Base-by-base conservation (phyloP, 2,329 filamentous ascomycete species). In the Microcera coccophila region DNA sequence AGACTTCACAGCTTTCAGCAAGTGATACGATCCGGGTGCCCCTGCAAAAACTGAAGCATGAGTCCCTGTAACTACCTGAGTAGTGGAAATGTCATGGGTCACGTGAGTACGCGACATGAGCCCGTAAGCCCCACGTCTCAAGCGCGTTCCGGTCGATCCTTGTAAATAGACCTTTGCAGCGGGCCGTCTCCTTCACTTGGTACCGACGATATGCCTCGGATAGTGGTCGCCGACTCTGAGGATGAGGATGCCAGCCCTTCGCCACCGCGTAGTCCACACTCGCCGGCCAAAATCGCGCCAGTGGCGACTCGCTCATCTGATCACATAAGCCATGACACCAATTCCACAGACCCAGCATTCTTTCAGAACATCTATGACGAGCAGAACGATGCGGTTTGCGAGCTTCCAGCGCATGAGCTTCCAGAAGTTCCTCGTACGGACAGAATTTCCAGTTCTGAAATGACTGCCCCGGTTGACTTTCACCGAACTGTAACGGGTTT, bases 311-410 rank as follows among this genome's bases (percentile, higher is more conserved):
- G 53, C 19, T 60, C 54, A 15, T 58, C 55, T 9, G 59, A 58
- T 12, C 45, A 42, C 40, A 47, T 47, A 51, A 62, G 61, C 43
- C 52, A 55, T 41, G 54, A 55, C 28, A 65, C 66, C 5, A 62
- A 56, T 17, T 76, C 73, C 14, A 77, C 74, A 1, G 71, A 77
- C 44, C 64, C 68, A 2, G 65, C 62, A 1, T 71, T 75, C 49
- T 77, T 77, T 47, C 67, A 68, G 36, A 64, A 61, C 38, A 54
- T 77, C 9, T 76, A 74, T 44, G 62, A 73, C 17, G 69, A 74
- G 36, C 72, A 76, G 51, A 64, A 66, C 29, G 60, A 62, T 24
- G 62, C 63, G 17, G 55, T 58, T 14, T 45, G 43, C 19, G 51
- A 57, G 34, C 48, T 55, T 34, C 44, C 45, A 16, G 44, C 49